These are phyloP conservation scores for Hemileccinum impolitum DNA, from an alignment of 768 basidiomycete species.

Conservation along the genomic window DNA sequence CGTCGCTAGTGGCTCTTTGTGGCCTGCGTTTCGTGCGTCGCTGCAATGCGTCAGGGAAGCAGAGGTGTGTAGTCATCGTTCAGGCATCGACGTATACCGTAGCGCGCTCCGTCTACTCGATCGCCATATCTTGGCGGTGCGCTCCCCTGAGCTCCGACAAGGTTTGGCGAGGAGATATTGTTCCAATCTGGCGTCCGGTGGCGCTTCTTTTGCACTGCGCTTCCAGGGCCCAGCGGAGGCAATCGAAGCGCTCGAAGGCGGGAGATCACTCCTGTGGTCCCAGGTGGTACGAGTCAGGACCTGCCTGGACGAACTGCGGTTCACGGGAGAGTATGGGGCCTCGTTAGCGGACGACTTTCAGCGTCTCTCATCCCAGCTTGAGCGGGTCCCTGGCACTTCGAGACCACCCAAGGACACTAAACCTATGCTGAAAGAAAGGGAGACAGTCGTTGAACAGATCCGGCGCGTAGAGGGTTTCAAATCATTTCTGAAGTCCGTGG, in stretches of 20 bases:
- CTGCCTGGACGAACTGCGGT: slow-evolving; percentile 26
- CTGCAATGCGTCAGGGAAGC: slow-evolving; percentile 22
- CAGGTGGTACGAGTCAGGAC: slow-evolving; percentile 28
- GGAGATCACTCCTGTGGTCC: slow-evolving; percentile 34
- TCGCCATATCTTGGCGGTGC: slow-evolving; percentile 12
- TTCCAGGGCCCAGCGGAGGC: slow-evolving; percentile 23
- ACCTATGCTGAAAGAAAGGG: slow-evolving; percentile 25
- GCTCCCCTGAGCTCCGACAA: slow-evolving; percentile 18
- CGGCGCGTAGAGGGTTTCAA: slow-evolving; percentile 31
- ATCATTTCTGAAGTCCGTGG: slow-evolving; percentile 25
- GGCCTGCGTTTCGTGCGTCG: slow-evolving; percentile 18
- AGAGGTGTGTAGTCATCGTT: slow-evolving; percentile 21
- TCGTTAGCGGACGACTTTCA: slow-evolving; percentile 23
- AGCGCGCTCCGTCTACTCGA: slow-evolving; percentile 25
- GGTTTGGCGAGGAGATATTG: slow-evolving; percentile 10
- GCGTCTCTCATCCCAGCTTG: slow-evolving; percentile 16
- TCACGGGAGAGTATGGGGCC: slow-evolving; percentile 14
- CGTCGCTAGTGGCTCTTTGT: slow-evolving; percentile 11
- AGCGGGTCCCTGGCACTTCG: slow-evolving; percentile 8
- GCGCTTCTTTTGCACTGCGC: slow-evolving; percentile 26
- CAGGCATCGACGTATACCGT: slow-evolving; percentile 29
- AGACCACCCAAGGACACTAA: slow-evolving; percentile 16
- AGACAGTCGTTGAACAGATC: slow-evolving; percentile 26
- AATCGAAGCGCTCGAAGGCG: slow-evolving; percentile 31
- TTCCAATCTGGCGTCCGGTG: slow-evolving; percentile 24